Base-by-base conservation (phyloP, 2,329 filamentous ascomycete genomes). In the Ophiobolus disseminans region DNA sequence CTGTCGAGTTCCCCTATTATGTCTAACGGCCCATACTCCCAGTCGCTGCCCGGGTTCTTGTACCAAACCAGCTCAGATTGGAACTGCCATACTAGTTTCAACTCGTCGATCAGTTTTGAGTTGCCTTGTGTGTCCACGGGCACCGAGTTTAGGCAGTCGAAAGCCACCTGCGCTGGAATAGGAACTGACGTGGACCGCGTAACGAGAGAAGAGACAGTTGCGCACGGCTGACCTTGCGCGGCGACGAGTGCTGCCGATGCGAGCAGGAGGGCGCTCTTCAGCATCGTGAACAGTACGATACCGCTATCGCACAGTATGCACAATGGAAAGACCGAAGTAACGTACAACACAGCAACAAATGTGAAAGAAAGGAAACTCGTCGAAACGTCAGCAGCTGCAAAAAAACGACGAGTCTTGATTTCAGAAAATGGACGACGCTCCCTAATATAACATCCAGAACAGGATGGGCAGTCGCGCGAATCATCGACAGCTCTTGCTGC, bases 21-120 rank as follows among this genome's bases (percentile, higher is more conserved):
- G 30, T 75, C 73, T 7, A 73, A 48, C 1, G 64, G 40, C 9
- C 71, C 69, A 25, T 66, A 64, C 16, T 70, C 60, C 52, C 65
- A 70, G 7, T 66, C 66, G 16, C 55, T 32, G 13, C 68, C 69
- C 11, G 70, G 65, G 26, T 68, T 62, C 42, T 73, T 69, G 20
- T 73, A 57, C 48, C 71, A 74, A 4, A 49, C 57, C 10, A 73
- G 42, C 7, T 69, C 66, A n/a, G 66, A 72, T 26, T 76, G 70
- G 37, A 71, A 75, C 28, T 71, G 55, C 49, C 70, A 57, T 11
- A 72, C 57, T 8, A 51, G 25, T 32, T 67, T 66, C 2, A 72
- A 44, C 28, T 72, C 65, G 3, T 64, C 54, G 32, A 73, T 60
- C 34, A 70, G 65, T 5, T 57, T 35, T 1, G 45, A 26, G 39